A percentile compares a stretch with the other conserved stretches of the same genome.
phyloP scores from a whole-genome alignment of 257 asterid genomes.

The Ilex aquifolium region DNA sequence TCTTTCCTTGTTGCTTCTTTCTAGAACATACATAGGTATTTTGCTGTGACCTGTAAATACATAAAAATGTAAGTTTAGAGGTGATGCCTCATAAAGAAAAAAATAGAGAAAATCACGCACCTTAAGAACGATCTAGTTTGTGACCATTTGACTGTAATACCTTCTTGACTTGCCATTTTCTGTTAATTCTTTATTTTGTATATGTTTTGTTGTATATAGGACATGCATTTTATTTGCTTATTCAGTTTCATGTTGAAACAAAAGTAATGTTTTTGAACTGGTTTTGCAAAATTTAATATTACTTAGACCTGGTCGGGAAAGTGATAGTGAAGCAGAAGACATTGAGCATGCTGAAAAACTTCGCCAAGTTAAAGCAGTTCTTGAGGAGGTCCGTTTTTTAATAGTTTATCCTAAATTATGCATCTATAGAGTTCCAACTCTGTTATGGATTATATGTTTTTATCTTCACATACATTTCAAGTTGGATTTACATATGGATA shows the following conservation, averaged over 20 bases:
- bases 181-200: background rate
- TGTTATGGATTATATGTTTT: slow-evolving; percentile 15
- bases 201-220: background rate
- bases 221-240: slow-evolving; percentile 2
- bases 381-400: slow-evolving; percentile 75
- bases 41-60: too few species aligned
- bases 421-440: slow-evolving; percentile 2
- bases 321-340: slow-evolving; percentile 98
- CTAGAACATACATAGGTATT: too few species aligned
- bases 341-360: slow-evolving; percentile 97
- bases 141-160: too few species aligned
- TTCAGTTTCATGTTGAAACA: slow-evolving; percentile 16
- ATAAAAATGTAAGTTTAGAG: too few species aligned
- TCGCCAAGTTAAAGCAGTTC: slow-evolving; percentile 99
- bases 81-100: too few species aligned
- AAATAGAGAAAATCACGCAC: too few species aligned
- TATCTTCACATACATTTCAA: background rate
- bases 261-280: slow-evolving; percentile 6
- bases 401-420: slow-evolving; percentile 1
- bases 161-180: background rate
- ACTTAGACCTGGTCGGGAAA: slow-evolving; percentile 77
- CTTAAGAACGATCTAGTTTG: too few species aligned
- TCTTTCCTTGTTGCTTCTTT: too few species aligned
- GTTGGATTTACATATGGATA: background rate
- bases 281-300: slow-evolving; percentile 21